Evolutionary conservation across 176 grass and related monocot genomes (phyloP), one percentile per base, ranked within the genome.

Genomic region (Miscanthus lutarioriparius): DNA sequence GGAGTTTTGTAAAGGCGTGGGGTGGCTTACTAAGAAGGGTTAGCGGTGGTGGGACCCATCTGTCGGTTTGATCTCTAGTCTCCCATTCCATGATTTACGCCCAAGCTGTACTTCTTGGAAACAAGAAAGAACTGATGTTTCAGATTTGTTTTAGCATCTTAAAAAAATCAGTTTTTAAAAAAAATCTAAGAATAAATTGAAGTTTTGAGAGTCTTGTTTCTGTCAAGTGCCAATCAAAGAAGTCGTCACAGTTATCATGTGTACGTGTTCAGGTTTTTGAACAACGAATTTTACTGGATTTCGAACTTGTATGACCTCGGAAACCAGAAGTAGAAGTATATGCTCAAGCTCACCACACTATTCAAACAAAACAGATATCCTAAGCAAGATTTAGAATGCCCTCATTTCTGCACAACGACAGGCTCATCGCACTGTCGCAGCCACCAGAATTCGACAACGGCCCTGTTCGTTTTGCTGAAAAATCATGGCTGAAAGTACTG

Each of bases 41-140:
- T n/a, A n/a, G 19, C 8, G 28, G 7, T n/a, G 36, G 47, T 38
- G 44, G 72, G 83, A 10, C 65, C 65, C 39, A 78, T 28, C 27
- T 45, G 75, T 85, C 83, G 45, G 75, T 3, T 25, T 56, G 28
- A 22, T 53, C 73, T 54, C 47, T 54, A 22, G 2, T 6, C 48
- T 23, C 10, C n/a, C 30, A 1, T 28, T 48, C 14, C 23, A 30
- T 48, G 14, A 1, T 72, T 74, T 53, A 14, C 45, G 45, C 8
- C 28, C 16, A 47, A 1, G 20, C 32, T 9, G 71, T 77, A 4
- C 82, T 85, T 85, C 74, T 77, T 78, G 74, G 35, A 41, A 69
- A 45, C 25, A 70, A 78, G 72, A 53, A 27, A 75, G 70, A 67
- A 54, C 37, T 49, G 40, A 16, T 32, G 3, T 62, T 17, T 82